These are phyloP conservation scores for Colletotrichum neosansevieriae DNA, from an alignment of 2,329 filamentous ascomycete genomes.

Conservation along the genomic window DNA sequence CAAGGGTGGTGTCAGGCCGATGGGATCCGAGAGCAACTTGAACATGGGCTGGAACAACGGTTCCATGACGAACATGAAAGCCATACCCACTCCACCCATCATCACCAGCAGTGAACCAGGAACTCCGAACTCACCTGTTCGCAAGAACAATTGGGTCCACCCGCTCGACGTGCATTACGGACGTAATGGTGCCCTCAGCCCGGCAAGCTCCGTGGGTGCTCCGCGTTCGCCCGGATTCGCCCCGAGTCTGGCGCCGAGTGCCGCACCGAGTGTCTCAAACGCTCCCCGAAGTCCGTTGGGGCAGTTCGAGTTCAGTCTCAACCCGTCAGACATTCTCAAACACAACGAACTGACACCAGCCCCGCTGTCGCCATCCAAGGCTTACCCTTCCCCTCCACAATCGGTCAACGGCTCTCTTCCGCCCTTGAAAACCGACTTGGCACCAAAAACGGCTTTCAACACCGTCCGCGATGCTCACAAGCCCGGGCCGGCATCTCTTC, in stretches of 20 bases:
- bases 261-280: conserved; percentile 42
- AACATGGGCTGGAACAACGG: conserved; percentile 51
- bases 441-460: conserved; percentile 32
- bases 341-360: conserved; percentile 32
- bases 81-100: conserved; percentile 47
- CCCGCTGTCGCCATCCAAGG: conserved; percentile 32
- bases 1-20: conserved; percentile 48
- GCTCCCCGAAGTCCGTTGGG: conserved; percentile 54
- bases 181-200: conserved; percentile 34
- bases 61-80: conserved; percentile 51
- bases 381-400: conserved; percentile 51
- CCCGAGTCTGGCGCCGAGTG: conserved; percentile 5
- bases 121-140: conserved; percentile 47
- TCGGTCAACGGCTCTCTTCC: conserved; percentile 47
- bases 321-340: conserved; percentile 33
- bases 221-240: conserved; percentile 39
- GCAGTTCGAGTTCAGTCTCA: conserved; percentile 54
- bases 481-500: conserved; percentile 50
- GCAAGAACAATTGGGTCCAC: conserved; percentile 57
- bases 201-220: conserved; percentile 41
- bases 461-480: conserved; percentile 47
- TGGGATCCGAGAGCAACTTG: conserved; percentile 55
- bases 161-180: conserved; percentile 62
- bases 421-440: conserved; percentile 37
- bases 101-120: conserved; percentile 48